Percentiles rank a stretch among this genome's conserved stretches.
phyloP scores from a whole-genome alignment of 2,329 filamentous ascomycete species.

The Claviceps fusiformis region DNA sequence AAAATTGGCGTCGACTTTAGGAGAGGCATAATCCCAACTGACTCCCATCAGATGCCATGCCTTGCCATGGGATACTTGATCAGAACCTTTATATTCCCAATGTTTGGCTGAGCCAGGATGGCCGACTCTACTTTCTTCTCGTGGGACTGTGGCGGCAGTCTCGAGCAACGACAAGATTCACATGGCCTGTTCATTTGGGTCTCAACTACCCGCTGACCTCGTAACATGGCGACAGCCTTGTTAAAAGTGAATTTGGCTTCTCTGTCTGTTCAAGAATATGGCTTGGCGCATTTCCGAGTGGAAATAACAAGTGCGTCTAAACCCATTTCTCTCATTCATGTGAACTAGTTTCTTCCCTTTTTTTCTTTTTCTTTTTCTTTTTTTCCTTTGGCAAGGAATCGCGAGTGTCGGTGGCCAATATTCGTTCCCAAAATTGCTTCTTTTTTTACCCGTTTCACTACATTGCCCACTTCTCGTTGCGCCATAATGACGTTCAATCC shows the following conservation, averaged over 20 bases:
- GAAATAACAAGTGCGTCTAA: background rate
- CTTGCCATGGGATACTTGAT: background rate
- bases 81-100: background rate
- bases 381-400: background rate
- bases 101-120: background rate
- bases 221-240: slow-evolving; percentile 1
- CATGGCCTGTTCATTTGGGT: slow-evolving; percentile 2
- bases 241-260: background rate
- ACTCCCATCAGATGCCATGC: background rate
- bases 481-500: slow-evolving; percentile 21
- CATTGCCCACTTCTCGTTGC: background rate
- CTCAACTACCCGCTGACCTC: background rate
- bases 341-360: background rate
- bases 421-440: no score
- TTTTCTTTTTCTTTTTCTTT: background rate
- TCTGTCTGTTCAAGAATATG: background rate
- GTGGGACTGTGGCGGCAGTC: slow-evolving; percentile 6
- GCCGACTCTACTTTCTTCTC: background rate
- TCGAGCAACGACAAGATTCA: slow-evolving; percentile 4
- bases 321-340: background rate
- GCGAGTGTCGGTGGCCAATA: background rate
- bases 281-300: background rate
- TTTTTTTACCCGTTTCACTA: background rate
- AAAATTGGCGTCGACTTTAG: background rate
- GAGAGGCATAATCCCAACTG: background rate